Conservation (phyloP, 768 basidiomycete species). For the Tylopilus vinaceipallidus region DNA sequence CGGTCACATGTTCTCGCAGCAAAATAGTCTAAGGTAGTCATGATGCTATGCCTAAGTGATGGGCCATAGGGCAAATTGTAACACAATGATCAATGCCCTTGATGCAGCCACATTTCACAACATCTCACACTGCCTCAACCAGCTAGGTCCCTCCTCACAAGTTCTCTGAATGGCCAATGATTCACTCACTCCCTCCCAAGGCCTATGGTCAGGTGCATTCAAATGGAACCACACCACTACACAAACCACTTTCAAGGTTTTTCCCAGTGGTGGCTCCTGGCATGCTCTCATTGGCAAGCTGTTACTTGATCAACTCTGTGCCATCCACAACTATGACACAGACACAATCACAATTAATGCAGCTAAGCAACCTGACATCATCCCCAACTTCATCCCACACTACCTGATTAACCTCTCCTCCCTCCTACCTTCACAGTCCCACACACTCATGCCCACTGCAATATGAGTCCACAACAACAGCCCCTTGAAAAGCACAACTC, state of each 20-base stretch:
- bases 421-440: too few species aligned
- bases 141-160: background rate
- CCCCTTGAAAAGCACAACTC: too few species aligned
- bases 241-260: background rate
- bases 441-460: too few species aligned
- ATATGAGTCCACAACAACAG: too few species aligned
- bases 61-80: too few species aligned
- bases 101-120: background rate
- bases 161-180: background rate
- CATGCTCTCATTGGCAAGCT: background rate
- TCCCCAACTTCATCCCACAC: background rate
- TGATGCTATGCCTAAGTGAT: too few species aligned
- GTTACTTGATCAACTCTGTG: background rate
- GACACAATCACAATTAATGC: background rate
- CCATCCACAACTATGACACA: background rate
- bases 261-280: background rate
- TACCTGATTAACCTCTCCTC: too few species aligned
- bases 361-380: background rate
- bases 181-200: background rate
- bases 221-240: background rate
- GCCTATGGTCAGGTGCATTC: background rate
- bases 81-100: conserved; percentile 1
- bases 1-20: too few species aligned
- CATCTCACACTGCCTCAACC: background rate
- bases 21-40: too few species aligned